Conservation (phyloP, 345 rosid species). For the Anacardium occidentale region DNA sequence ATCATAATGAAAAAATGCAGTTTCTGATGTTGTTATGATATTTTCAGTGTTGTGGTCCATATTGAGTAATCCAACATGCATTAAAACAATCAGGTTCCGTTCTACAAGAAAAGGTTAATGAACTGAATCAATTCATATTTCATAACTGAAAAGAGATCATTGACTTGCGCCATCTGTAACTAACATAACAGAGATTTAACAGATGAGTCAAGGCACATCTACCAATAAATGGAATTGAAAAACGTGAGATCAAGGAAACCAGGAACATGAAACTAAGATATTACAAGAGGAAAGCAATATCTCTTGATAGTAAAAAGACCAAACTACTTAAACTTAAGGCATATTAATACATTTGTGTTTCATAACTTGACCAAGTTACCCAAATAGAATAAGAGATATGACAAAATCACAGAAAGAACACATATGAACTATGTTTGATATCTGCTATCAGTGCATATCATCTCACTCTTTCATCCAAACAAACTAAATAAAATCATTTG, state of each 20-base stretch:
- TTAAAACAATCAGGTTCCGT: background rate
- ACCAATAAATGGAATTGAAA: no score
- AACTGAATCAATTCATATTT: background rate
- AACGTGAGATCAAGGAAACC: no score
- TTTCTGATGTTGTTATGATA: background rate
- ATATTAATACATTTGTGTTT: background rate
- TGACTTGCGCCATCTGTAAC: background rate
- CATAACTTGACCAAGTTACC: no score
- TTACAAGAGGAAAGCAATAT: background rate
- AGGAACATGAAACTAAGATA: no score
- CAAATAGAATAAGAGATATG: no score
- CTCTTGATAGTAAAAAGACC: background rate
- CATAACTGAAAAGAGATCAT: background rate
- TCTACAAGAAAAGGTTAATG: background rate
- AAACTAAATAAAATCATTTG: no score
- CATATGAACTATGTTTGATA: no score
- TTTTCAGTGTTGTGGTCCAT: background rate
- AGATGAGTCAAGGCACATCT: background rate
- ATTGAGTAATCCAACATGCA: background rate
- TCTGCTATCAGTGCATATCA: no score
- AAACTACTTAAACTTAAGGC: background rate
- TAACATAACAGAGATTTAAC: background rate
- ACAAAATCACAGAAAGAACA: no score
- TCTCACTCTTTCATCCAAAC: no score
- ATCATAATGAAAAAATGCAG: background rate